Evolutionary conservation across 2,329 filamentous ascomycete species (phyloP).

Genomic region (Ceratocystis ficicola): DNA sequence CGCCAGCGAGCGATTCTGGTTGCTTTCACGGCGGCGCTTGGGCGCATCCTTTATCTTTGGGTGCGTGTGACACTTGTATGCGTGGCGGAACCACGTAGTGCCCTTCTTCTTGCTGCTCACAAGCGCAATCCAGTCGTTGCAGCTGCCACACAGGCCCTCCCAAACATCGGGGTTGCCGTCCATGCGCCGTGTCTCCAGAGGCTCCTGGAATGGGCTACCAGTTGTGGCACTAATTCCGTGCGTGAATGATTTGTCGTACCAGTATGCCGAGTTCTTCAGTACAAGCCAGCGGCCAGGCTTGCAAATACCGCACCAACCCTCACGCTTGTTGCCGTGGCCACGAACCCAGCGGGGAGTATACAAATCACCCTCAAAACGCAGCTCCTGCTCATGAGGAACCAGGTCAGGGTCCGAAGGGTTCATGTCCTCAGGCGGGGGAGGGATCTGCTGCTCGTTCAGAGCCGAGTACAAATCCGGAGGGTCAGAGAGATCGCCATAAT

Average conservation of each 20-base stretch:
- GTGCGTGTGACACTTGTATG: conserved; percentile 72
- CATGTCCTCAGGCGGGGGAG: conserved; percentile 70
- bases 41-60: conserved; percentile 59
- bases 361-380: conserved; percentile 67
- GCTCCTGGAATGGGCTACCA: conserved; percentile 64
- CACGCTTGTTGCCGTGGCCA: conserved; percentile 74
- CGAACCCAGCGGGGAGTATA: conserved; percentile 78
- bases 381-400: conserved; percentile 63
- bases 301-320: conserved; percentile 83
- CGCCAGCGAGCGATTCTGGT: conserved; percentile 36
- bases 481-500: conserved; percentile 62
- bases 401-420: conserved; percentile 64
- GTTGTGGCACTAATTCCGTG: conserved; percentile 77
- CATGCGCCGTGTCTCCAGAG: conserved; percentile 61
- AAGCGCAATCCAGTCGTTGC: conserved; percentile 67
- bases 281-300: conserved; percentile 77
- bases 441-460: conserved; percentile 58
- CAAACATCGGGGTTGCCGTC: conserved; percentile 71
- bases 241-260: conserved; percentile 86
- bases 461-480: conserved; percentile 67
- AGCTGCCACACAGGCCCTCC: conserved; percentile 68
- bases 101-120: conserved; percentile 83
- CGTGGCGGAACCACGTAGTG: conserved; percentile 84
- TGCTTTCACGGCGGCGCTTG: conserved; percentile 54
- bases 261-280: conserved; percentile 81